phyloP scores from a whole-genome alignment of 139 green algal genomes.

The Prasinococcaceae sp. region DNA sequence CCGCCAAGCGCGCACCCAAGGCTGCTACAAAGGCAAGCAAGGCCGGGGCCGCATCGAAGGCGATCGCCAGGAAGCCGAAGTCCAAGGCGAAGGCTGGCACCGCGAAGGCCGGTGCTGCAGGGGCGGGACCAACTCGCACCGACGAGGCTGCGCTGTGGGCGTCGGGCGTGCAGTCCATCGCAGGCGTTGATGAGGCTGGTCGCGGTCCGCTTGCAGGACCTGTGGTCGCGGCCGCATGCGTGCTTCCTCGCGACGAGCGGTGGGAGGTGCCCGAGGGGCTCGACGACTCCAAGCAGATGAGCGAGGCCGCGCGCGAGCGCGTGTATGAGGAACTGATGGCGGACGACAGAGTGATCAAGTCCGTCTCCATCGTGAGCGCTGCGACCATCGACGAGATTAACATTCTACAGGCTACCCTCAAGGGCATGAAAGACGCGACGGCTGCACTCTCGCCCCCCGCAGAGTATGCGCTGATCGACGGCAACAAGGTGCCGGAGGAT shows the following conservation, averaged over 20 bases:
- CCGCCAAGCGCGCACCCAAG: neutral
- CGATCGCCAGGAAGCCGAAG: neutral
- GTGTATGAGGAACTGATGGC: conserved; percentile 29
- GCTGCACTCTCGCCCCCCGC: conserved; percentile 46
- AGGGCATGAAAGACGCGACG: conserved; percentile 14
- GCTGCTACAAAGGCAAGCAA: neutral
- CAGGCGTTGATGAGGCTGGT: conserved; percentile 67
- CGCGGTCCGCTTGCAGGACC: conserved; percentile 74
- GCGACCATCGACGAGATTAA: conserved; percentile 73
- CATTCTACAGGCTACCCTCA: conserved; percentile 56
- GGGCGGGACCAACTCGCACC: neutral
- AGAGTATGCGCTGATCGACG: conserved; percentile 35
- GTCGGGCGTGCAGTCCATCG: conserved; percentile 13
- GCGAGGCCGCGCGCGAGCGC: conserved; percentile 41
- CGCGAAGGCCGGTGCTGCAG: neutral
- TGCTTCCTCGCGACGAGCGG: conserved; percentile 19
- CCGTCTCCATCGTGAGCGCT: conserved; percentile 36
- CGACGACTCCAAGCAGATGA: conserved; percentile 62
- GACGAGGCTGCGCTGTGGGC: conserved; percentile 12
- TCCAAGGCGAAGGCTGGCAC: neutral
- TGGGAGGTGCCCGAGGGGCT: conserved; percentile 14
- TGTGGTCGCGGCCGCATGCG: conserved; percentile 52
- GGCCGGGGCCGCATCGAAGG: too few species aligned
- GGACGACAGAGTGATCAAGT: conserved; percentile 4
- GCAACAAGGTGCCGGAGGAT: conserved; percentile 21